A percentile compares a stretch with the other conserved stretches of the same genome.
phyloP scores from a whole-genome alignment of 805 yeast species.

The Candida boidinii region DNA sequence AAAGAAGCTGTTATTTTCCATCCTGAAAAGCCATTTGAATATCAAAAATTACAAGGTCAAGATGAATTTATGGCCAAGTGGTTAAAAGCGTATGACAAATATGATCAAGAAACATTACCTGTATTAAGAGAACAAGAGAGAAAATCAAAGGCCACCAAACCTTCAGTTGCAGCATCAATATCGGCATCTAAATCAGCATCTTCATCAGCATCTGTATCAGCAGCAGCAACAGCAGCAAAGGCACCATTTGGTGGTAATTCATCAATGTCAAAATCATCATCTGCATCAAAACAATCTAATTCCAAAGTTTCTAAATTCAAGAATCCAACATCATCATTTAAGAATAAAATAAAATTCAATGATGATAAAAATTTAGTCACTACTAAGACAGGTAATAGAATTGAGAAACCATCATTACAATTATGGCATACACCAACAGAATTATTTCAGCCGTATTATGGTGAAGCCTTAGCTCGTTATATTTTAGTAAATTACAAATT shows the following conservation, averaged over 20 bases:
- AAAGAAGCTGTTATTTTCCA: conserved; percentile 73
- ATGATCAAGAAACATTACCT: conserved; percentile 27
- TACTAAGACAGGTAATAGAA: background rate
- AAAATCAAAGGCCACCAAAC: no score
- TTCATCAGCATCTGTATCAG: no score
- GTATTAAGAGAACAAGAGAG: conserved; percentile 5
- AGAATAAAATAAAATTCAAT: no score
- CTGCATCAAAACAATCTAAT: no score
- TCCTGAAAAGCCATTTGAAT: conserved; percentile 56
- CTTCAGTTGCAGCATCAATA: no score
- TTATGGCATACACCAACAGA: conserved; percentile 91
- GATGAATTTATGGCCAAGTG: conserved; percentile 67
- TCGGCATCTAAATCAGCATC: no score
- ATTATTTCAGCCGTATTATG: conserved; percentile 74
- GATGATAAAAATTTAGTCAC: conserved; percentile 18
- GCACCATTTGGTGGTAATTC: no score
- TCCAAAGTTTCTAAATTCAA: no score
- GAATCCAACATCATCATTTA: no score
- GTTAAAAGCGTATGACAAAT: conserved; percentile 52
- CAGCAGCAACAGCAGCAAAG: no score
- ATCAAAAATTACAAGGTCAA: conserved; percentile 43
- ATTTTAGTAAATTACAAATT: conserved; percentile 62
- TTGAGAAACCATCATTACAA: conserved; percentile 41
- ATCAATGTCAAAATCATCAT: no score
- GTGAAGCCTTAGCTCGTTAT: conserved; percentile 79